A percentile compares a stretch with the other conserved stretches of the same genome.
These are phyloP conservation scores for Schizophyllum commune DNA, from an alignment of 1,284 basidiomycete species.

Conservation along the genomic window DNA sequence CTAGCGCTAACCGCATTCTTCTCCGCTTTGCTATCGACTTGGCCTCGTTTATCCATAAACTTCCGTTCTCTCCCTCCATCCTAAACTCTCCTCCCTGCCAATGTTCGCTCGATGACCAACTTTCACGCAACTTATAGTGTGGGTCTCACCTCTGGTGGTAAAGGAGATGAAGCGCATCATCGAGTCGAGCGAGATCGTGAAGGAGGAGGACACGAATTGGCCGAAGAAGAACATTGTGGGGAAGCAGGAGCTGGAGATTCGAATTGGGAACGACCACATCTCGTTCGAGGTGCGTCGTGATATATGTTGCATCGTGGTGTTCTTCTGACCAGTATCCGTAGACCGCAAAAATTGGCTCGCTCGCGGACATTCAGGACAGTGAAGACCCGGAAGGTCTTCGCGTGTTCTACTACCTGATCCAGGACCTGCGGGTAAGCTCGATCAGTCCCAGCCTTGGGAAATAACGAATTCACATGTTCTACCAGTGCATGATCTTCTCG, in stretches of 20 bases:
- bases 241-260: slow-evolving; percentile 94
- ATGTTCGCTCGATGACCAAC: no score
- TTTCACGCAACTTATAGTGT: slow-evolving; percentile 75
- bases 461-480: slow-evolving; percentile 3
- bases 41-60: not conserved
- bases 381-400: slow-evolving; percentile 96
- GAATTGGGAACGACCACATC: slow-evolving; percentile 92
- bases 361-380: slow-evolving; percentile 95
- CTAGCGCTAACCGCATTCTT: no score
- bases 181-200: slow-evolving; percentile 92
- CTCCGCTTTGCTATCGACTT: no score
- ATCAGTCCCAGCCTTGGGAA: not conserved
- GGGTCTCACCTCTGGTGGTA: slow-evolving; percentile 85
- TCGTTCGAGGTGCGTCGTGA: slow-evolving; percentile 81
- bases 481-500: slow-evolving; percentile 93
- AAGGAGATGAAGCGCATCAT: slow-evolving; percentile 94
- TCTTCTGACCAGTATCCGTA: slow-evolving; percentile 22
- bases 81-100: no score
- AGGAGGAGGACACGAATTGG: slow-evolving; percentile 98
- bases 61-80: not conserved
- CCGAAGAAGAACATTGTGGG: slow-evolving; percentile 98
- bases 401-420: slow-evolving; percentile 98
- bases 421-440: slow-evolving; percentile 82
- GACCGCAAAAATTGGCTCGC: slow-evolving; percentile 96
- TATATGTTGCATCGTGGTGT: not conserved